Percentiles rank a stretch among this genome's conserved stretches.
Evolutionary conservation across 768 basidiomycete species (phyloP).

Genomic region (Chalciporus sphaerocephalus): DNA sequence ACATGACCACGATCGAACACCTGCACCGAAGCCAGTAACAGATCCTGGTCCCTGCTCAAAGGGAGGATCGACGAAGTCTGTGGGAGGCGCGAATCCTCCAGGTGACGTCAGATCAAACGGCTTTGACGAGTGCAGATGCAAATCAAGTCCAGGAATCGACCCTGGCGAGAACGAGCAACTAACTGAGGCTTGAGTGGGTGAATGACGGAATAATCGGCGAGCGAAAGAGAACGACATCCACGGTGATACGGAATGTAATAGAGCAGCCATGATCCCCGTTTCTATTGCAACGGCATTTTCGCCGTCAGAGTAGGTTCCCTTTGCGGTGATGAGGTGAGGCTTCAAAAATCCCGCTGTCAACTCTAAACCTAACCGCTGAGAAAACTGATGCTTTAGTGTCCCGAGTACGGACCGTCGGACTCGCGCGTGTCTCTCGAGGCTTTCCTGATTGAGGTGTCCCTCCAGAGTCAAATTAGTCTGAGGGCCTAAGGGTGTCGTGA

Average conservation of each 20-base stretch:
- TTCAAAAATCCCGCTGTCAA: constrained; percentile 38
- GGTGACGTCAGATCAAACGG: constrained; percentile 33
- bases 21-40: constrained; percentile 45
- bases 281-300: constrained; percentile 43
- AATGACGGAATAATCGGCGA: constrained; percentile 49
- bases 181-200: constrained; percentile 44
- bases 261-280: constrained; percentile 33
- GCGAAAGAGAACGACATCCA: constrained; percentile 42
- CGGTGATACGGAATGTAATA: constrained; percentile 33
- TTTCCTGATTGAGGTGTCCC: constrained; percentile 32
- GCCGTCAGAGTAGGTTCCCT: constrained; percentile 46
- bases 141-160: constrained; percentile 30
- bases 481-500: constrained; percentile 44
- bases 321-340: constrained; percentile 40
- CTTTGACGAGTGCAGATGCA: constrained; percentile 42
- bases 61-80: constrained; percentile 22
- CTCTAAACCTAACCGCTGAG: constrained; percentile 55
- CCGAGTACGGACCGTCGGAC: constrained; percentile 50
- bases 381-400: constrained; percentile 73
- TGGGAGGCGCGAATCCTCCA: constrained; percentile 21
- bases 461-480: constrained; percentile 42
- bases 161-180: constrained; percentile 26
- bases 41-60: constrained; percentile 40
- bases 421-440: constrained; percentile 9
- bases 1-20: constrained; percentile 43